Evolutionary conservation across 352 stramenopile genomes (phyloP).

Genomic region (Peronospora tabacina): DNA sequence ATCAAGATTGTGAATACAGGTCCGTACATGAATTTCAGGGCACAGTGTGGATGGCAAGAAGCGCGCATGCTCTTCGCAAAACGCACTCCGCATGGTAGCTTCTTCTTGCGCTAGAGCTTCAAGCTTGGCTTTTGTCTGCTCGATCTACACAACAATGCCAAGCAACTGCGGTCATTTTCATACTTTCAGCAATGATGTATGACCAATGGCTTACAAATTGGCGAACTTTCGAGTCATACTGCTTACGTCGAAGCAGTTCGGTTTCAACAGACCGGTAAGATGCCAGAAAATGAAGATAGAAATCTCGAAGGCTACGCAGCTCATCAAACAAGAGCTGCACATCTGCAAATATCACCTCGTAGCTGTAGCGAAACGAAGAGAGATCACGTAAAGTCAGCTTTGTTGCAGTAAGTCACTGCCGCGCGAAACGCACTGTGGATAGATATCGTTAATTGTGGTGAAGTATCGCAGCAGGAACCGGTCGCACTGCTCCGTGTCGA

Average conservation of each 20-base stretch:
- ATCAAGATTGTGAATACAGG: background rate
- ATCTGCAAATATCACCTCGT: constrained; percentile 57
- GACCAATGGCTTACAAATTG: constrained; percentile 36
- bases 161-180: background rate
- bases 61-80: constrained; percentile 52
- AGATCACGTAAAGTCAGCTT: background rate
- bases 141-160: constrained; percentile 28
- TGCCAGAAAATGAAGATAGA: constrained; percentile 71
- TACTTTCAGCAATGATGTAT: background rate
- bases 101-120: constrained; percentile 45
- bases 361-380: constrained; percentile 24
- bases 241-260: constrained; percentile 48
- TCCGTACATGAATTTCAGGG: constrained; percentile 55
- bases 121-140: constrained; percentile 47
- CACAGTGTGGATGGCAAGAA: constrained; percentile 67
- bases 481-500: constrained; percentile 86
- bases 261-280: constrained; percentile 52
- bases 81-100: constrained; percentile 29
- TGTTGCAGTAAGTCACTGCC: background rate
- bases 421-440: constrained; percentile 45
- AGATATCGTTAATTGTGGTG: constrained; percentile 78
- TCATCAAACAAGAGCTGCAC: constrained; percentile 73
- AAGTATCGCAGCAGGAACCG: constrained; percentile 70
- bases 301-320: constrained; percentile 63
- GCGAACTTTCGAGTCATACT: constrained; percentile 45